Evolutionary conservation across 1,284 basidiomycete genomes (phyloP).

Genomic region (Malassezia obtusa): DNA sequence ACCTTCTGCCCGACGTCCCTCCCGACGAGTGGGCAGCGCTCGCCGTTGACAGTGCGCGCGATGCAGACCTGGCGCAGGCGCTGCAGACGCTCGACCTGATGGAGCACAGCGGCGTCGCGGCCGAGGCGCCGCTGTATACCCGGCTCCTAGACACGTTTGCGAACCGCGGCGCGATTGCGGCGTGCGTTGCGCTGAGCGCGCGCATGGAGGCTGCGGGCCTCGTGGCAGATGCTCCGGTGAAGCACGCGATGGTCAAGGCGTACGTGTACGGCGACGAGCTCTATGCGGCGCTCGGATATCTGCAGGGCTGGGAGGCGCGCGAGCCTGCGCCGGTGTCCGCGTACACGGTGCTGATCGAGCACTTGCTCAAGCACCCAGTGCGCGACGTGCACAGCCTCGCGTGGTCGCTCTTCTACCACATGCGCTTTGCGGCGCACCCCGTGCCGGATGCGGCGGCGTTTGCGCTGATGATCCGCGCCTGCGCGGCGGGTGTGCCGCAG

Average conservation of each 20-base stretch:
- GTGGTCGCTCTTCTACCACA: slow-evolving; percentile 88
- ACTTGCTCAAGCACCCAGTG: slow-evolving; percentile 19
- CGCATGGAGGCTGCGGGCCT: slow-evolving; percentile 19
- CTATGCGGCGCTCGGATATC: slow-evolving; percentile 22
- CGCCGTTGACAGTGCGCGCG: slow-evolving; percentile 23
- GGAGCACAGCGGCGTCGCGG: slow-evolving; percentile 15
- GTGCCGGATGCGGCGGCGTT: slow-evolving; percentile 66
- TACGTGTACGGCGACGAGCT: slow-evolving; percentile 20
- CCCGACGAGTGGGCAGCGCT: slow-evolving; percentile 31
- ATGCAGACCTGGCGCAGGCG: slow-evolving; percentile 17
- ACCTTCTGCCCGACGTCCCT: slow-evolving; percentile 18
- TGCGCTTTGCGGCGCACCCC: slow-evolving; percentile 87
- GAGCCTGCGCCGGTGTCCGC: slow-evolving; percentile 32
- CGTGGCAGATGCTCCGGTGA: slow-evolving; percentile 21
- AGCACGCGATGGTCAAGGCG: slow-evolving; percentile 35
- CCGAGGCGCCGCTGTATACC: slow-evolving; percentile 33
- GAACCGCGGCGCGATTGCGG: slow-evolving; percentile 50
- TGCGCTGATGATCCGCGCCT: slow-evolving; percentile 76
- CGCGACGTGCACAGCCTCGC: slow-evolving; percentile 23
- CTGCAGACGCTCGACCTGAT: slow-evolving; percentile 20
- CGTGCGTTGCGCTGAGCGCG: slow-evolving; percentile 20
- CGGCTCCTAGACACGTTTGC: slow-evolving; percentile 55
- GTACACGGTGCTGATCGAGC: slow-evolving; percentile 36
- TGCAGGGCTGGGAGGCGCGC: slow-evolving; percentile 19
- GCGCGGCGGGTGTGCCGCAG: slow-evolving; percentile 56